Percentiles rank a stretch among this genome's conserved stretches.
phyloP scores from a whole-genome alignment of 805 yeast genomes.

The Metschnikowia henanensis region DNA sequence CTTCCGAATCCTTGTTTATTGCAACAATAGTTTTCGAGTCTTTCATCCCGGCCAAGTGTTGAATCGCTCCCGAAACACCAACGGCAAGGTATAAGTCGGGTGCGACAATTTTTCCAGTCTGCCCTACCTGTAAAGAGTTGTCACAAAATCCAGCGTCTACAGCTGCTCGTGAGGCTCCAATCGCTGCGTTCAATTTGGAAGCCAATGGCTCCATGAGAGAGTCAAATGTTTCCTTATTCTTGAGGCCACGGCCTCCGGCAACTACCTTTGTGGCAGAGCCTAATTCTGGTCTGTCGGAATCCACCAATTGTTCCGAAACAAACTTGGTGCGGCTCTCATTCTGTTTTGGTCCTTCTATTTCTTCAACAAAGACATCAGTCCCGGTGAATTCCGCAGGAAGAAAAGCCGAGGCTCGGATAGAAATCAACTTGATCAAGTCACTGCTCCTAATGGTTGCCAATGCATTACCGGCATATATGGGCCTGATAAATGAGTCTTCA shows the following conservation, averaged over 20 bases:
- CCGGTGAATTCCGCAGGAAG: conserved; percentile 41
- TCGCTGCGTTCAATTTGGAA: conserved; percentile 80
- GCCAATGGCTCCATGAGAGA: conserved; percentile 79
- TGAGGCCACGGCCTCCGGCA: conserved; percentile 93
- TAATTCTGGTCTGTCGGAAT: conserved; percentile 88
- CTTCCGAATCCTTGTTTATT: conserved; percentile 91
- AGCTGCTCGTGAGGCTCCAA: conserved; percentile 98
- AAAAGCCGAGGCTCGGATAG: conserved; percentile 88
- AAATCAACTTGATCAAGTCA: conserved; percentile 65
- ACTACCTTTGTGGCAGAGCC: conserved; percentile 80
- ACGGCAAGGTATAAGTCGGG: conserved; percentile 93
- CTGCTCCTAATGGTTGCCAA: conserved; percentile 72
- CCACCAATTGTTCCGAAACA: conserved; percentile 71
- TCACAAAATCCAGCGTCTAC: conserved; percentile 96
- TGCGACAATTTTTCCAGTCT: conserved; percentile 97
- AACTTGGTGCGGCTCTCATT: conserved; percentile 51
- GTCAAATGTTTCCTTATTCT: conserved; percentile 86
- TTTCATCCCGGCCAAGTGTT: conserved; percentile 98
- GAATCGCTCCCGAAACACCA: conserved; percentile 97
- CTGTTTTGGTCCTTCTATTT: conserved; percentile 39
- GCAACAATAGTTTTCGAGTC: conserved; percentile 93
- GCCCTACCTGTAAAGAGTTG: conserved; percentile 96
- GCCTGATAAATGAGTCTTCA: conserved; percentile 78
- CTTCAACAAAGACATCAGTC: conserved; percentile 49
- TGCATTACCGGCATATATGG: conserved; percentile 96